Conservation (phyloP, 306 rosid species). For the Hylodesmum podocarpum region DNA sequence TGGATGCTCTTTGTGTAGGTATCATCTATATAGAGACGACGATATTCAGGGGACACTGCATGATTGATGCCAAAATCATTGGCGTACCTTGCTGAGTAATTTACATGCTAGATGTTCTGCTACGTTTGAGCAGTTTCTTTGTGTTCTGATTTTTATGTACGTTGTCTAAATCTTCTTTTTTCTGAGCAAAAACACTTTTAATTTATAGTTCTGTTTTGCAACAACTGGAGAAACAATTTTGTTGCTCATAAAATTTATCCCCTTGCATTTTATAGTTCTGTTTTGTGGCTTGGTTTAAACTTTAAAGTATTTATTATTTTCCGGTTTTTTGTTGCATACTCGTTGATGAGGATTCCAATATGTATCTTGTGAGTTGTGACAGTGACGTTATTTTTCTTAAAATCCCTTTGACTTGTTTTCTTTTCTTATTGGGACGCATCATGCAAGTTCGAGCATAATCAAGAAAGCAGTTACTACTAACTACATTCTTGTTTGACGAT, state of each 20-base stretch:
- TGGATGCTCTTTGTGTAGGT: slow-evolving; percentile 40
- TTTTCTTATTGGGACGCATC: not conserved
- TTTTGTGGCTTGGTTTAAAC: not conserved
- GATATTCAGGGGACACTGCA: slow-evolving; percentile 58
- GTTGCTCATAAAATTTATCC: not conserved
- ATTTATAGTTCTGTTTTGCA: not conserved
- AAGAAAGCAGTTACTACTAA: not conserved
- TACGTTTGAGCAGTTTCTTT: slow-evolving; percentile 20
- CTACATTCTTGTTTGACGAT: not conserved
- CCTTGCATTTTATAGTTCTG: not conserved
- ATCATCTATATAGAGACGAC: slow-evolving; percentile 49
- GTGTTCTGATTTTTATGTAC: slow-evolving; percentile 6
- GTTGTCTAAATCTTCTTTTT: not conserved
- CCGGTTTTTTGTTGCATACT: not conserved
- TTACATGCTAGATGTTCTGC: slow-evolving; percentile 20
- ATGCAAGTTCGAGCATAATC: not conserved
- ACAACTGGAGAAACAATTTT: not conserved
- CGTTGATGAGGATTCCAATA: not conserved
- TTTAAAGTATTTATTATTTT: not conserved
- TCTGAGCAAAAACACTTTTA: not conserved
- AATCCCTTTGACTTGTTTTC: not conserved
- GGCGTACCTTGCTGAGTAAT: not conserved
- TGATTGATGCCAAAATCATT: slow-evolving; percentile 38
- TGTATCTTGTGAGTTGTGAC: not conserved
- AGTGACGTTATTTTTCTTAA: not conserved